Percentiles rank a stretch among this genome's conserved stretches.
These are phyloP conservation scores for Rhododendron vialii DNA, from an alignment of 148 eudicot species.

Conservation along the genomic window DNA sequence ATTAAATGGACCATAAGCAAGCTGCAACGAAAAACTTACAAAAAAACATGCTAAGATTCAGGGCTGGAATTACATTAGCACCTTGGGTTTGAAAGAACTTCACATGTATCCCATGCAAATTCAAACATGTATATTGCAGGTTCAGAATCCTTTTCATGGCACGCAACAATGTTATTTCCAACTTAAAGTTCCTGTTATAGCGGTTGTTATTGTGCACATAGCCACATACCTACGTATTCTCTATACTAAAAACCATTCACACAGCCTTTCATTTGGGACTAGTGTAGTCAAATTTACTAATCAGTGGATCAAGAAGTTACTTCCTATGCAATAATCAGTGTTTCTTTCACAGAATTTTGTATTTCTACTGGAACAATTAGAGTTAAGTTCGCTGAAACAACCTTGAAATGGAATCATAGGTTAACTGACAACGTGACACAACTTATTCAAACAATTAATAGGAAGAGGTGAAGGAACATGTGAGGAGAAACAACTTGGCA, in stretches of 20 bases:
- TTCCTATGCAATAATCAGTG: neutral
- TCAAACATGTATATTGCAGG: neutral
- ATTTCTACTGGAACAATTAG: neutral
- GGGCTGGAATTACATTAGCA: neutral
- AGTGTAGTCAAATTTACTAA: neutral
- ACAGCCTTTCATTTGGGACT: neutral
- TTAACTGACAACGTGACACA: neutral
- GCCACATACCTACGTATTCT: neutral
- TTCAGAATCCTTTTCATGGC: neutral
- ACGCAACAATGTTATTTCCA: neutral
- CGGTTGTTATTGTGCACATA: neutral
- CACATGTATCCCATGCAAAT: neutral
- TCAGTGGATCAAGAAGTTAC: neutral
- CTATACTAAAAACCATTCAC: neutral
- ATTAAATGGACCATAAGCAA: neutral
- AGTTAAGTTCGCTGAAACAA: neutral
- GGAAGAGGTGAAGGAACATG: neutral
- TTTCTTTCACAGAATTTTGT: neutral
- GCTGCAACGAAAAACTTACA: neutral
- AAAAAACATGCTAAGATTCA: neutral
- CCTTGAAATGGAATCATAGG: neutral
- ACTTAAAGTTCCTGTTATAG: neutral
- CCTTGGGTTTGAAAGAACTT: neutral
- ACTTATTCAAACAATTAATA: neutral
- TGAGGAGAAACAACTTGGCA: neutral